phyloP scores from a whole-genome alignment of 164 flowering plant species.

The Macadamia tetraphylla region DNA sequence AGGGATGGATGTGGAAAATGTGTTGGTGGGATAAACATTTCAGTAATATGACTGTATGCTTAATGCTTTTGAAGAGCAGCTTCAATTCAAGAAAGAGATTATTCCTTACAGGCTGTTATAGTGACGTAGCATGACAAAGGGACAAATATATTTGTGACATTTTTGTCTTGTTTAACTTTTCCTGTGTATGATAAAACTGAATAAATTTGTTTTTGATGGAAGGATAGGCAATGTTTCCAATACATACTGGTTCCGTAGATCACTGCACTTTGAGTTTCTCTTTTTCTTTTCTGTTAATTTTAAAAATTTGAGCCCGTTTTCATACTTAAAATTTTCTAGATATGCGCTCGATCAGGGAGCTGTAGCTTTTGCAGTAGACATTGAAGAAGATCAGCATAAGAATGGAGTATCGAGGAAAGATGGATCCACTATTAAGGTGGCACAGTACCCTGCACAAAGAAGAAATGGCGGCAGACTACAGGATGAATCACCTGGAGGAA shows the following conservation, averaged over 20 bases:
- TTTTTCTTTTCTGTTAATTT: background rate
- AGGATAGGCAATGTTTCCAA: background rate
- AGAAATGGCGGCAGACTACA: conserved; percentile 29
- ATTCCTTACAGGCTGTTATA: too few species aligned
- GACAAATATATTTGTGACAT: too few species aligned
- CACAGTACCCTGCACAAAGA: conserved; percentile 40
- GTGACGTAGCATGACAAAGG: too few species aligned
- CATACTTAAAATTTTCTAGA: conserved; percentile 37
- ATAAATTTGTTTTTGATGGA: background rate
- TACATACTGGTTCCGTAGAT: background rate
- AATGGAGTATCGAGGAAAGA: conserved; percentile 12
- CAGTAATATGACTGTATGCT: too few species aligned
- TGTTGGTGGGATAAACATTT: too few species aligned
- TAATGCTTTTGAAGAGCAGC: too few species aligned
- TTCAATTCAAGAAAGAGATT: too few species aligned
- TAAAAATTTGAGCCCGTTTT: background rate
- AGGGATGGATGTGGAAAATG: too few species aligned
- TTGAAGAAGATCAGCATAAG: conserved; percentile 38
- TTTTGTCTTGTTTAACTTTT: too few species aligned
- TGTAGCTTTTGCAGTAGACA: conserved; percentile 66
- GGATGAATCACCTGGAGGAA: conserved; percentile 29
- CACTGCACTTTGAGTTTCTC: background rate
- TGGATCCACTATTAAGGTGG: conserved; percentile 30
- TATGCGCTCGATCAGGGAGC: conserved; percentile 85
- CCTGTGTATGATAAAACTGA: background rate